Evolutionary conservation across 2,329 filamentous ascomycete species (phyloP), one percentile per base, ranked within the genome.

Genomic region (Gaeumannomyces tritici): DNA sequence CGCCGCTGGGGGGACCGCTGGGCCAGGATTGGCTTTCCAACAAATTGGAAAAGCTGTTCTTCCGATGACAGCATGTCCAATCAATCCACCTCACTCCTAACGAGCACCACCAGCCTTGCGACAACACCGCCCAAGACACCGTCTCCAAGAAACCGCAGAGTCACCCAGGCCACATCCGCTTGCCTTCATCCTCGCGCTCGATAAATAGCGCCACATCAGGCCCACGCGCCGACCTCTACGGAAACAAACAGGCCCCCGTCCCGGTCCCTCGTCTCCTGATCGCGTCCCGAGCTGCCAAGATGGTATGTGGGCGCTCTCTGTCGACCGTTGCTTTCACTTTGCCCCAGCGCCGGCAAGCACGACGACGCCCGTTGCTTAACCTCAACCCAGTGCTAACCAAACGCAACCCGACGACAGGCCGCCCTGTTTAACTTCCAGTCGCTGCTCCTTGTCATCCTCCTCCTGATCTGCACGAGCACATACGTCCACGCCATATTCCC

Each of bases 371-470:
- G 18, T n/a, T 13, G 42, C 28, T 31, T 27, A 47, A 58, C 57
- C 3, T 33, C 31, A 12, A 21, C 8, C 26, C 26, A 24, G 28
- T 58, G 57, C 57, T 59, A 26, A 35, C 28, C 11, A 7, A 28
- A 7, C 3, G 42, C 61, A 56, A 27, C 28, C 15, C 35, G 35
- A 27, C 21, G 33, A 12, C 71, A 97, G 95, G 90, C 95, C 64
- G 95, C 95, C 62, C 89, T 99, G 71, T 97, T 99, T 87, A 98
- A 98, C 79, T 98, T 99, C 81, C 92, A 97, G 77, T 96, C 92
- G 64, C 89, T 98, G 69, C 85, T 99, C 69, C 86, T 98, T 70
- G 93, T 97, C 68, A 87, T 99, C 70, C 87, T 99, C 61, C 89
- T 99, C 69, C 86, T 96, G 69, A 96, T 98, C 73, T 99, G 95